Base-by-base conservation (phyloP, 225 moss, liverwort and hornwort genomes). In the Rhytidiadelphus loreus region DNA sequence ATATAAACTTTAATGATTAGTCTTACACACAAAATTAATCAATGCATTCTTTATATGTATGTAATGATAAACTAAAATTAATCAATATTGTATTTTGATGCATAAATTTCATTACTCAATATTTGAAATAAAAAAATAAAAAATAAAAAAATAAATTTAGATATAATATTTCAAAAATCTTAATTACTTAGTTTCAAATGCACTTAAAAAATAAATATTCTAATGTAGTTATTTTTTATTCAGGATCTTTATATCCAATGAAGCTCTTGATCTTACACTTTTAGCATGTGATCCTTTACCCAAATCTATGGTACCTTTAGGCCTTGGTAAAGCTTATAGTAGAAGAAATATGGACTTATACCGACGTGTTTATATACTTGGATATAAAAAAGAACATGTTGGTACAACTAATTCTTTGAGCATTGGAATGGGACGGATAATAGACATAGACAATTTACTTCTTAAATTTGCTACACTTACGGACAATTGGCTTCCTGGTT, bases 261-360 rank as follows among this genome's bases (percentile, higher is more conserved):
- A 82, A 78, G 65, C 89, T 22, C 78, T 91, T 56, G 87, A 87
- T 82, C 78, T 92, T 20, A 91, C 90, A 22, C 77, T 92, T 85
- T 13, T 91, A 52, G 63, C 87, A 6, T 88, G 88, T 35, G 88
- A 93, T 76, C 93, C 91, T 17, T 56, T 91, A 68, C 82, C 88
- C 24, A 87, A 81, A 8, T 85, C 65, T 1, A 90, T 90, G 55
- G 17, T 83, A 19, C 86, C 84, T n/a, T 69, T 91, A 57, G 90
- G 87, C 25, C 90, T 91, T 72, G 90, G 91, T 53, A 41, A 82
- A 71, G 65, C 81, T 76, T 8, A 7, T 10, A 88, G 61, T 78
- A 46, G 62, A 41, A 84, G 91, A 74, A 90, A 83, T 39, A 77
- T 91, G 88, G 90, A 91, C 60, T 69, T 93, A 22, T 88, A 87